These are phyloP conservation scores for Penicillium griseofulvum DNA, from an alignment of 2,329 filamentous ascomycete species.

Conservation along the genomic window DNA sequence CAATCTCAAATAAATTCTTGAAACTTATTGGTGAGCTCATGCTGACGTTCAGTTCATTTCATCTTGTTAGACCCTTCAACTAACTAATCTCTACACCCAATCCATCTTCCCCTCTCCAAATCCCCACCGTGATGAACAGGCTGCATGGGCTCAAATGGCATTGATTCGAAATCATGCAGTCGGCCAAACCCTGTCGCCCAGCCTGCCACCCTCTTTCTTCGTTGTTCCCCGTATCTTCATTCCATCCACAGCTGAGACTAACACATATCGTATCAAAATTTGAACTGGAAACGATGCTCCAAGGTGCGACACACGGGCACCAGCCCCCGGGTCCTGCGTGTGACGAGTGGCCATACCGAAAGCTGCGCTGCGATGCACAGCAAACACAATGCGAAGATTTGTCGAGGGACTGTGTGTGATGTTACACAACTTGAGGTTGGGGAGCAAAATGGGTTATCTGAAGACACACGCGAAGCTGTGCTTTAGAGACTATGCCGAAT, in stretches of 20 bases:
- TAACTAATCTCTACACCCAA: too few relatives aligned
- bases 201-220: neutral
- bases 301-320: neutral
- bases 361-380: conserved; percentile 59
- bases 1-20: neutral
- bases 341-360: conserved; percentile 48
- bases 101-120: neutral
- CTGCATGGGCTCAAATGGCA: too few relatives aligned
- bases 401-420: conserved; percentile 13
- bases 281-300: neutral
- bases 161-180: neutral
- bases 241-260: neutral
- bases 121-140: too few relatives aligned
- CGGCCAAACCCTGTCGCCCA: neutral
- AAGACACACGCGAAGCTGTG: conserved; percentile 11
- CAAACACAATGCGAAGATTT: conserved; percentile 48
- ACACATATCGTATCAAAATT: neutral
- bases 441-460: conserved; percentile 23
- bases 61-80: neutral
- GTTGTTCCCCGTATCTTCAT: neutral
- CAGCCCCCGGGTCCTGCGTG: conserved; percentile 17
- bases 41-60: neutral
- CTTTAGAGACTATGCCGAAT: conserved; percentile 5
- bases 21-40: too few relatives aligned
- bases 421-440: conserved; percentile 12